Conservation (phyloP, 1,139 yeast species). For the Yamadazyma dendronema region DNA sequence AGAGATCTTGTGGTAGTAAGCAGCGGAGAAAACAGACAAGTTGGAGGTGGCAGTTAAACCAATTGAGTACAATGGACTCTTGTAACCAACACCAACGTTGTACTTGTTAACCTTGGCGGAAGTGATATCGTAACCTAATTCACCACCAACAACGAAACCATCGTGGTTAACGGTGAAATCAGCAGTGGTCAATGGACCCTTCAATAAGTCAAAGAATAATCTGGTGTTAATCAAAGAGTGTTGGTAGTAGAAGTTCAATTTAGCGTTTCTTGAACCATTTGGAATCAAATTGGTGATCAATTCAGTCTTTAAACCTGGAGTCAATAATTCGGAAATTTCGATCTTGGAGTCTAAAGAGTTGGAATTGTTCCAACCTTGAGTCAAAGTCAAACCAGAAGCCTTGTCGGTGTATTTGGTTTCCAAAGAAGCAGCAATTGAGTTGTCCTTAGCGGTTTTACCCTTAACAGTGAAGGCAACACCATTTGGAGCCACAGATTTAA, state of each 20-base stretch:
- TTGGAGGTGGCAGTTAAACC: slow-evolving; percentile 88
- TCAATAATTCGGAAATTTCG: slow-evolving; percentile 86
- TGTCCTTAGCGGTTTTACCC: slow-evolving; percentile 85
- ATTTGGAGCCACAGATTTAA: slow-evolving; percentile 92
- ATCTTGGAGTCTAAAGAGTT: slow-evolving; percentile 90
- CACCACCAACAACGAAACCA: slow-evolving; percentile 96
- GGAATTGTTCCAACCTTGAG: slow-evolving; percentile 98
- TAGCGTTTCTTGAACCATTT: slow-evolving; percentile 83
- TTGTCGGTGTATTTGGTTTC: slow-evolving; percentile 95
- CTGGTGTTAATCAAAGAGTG: slow-evolving; percentile 94
- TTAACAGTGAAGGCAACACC: slow-evolving; percentile 94
- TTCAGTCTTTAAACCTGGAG: slow-evolving; percentile 95
- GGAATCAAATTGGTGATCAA: slow-evolving; percentile 87
- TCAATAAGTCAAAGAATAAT: slow-evolving; percentile 90
- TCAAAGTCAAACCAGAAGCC: slow-evolving; percentile 86
- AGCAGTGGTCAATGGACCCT: slow-evolving; percentile 95
- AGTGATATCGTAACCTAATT: slow-evolving; percentile 93
- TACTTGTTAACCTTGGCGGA: slow-evolving; percentile 91
- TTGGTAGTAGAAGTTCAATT: slow-evolving; percentile 86
- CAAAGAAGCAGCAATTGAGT: slow-evolving; percentile 81
- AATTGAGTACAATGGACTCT: slow-evolving; percentile 83
- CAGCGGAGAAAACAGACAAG: slow-evolving; percentile 89
- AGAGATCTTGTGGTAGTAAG: slow-evolving; percentile 95
- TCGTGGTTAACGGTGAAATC: slow-evolving; percentile 94
- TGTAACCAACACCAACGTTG: slow-evolving; percentile 92